These are phyloP conservation scores for Lentinula sp. DNA, from an alignment of 768 basidiomycete genomes.

Conservation along the genomic window DNA sequence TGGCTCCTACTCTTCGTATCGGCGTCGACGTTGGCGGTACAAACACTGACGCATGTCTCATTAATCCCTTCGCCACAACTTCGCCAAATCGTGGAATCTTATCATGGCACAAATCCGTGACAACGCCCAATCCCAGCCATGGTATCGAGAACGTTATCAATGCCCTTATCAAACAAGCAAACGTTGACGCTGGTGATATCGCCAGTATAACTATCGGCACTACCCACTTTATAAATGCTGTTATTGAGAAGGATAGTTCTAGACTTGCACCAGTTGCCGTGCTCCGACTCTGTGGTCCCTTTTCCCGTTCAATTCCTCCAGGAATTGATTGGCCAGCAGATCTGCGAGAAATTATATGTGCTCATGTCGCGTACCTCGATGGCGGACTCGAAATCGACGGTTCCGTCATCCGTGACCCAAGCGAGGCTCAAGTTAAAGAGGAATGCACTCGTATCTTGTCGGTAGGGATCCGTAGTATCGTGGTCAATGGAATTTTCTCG, in stretches of 20 bases:
- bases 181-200: slow-evolving; percentile 25
- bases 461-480: slow-evolving; percentile 25
- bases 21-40: slow-evolving; percentile 7
- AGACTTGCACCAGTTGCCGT: slow-evolving; percentile 49
- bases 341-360: slow-evolving; percentile 31
- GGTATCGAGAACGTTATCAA: slow-evolving; percentile 44
- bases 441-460: slow-evolving; percentile 31
- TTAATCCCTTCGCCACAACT: slow-evolving; percentile 12
- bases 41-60: slow-evolving; percentile 7
- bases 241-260: slow-evolving; percentile 40
- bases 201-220: slow-evolving; percentile 48
- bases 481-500: slow-evolving; percentile 42
- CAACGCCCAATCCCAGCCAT: slow-evolving; percentile 43
- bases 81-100: slow-evolving; percentile 20
- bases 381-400: slow-evolving; percentile 37
- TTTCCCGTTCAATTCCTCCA: slow-evolving; percentile 44
- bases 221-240: slow-evolving; percentile 47
- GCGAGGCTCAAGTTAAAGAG: slow-evolving; percentile 31
- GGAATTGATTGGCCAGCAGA: slow-evolving; percentile 48
- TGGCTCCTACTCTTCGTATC: slow-evolving; percentile 5
- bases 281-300: slow-evolving; percentile 51
- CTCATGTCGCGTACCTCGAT: slow-evolving; percentile 24
- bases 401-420: slow-evolving; percentile 32
- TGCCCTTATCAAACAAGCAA: slow-evolving; percentile 27
- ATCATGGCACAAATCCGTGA: slow-evolving; percentile 36